phyloP scores from a whole-genome alignment of 257 asterid species.

The Linderniella brevidens region DNA sequence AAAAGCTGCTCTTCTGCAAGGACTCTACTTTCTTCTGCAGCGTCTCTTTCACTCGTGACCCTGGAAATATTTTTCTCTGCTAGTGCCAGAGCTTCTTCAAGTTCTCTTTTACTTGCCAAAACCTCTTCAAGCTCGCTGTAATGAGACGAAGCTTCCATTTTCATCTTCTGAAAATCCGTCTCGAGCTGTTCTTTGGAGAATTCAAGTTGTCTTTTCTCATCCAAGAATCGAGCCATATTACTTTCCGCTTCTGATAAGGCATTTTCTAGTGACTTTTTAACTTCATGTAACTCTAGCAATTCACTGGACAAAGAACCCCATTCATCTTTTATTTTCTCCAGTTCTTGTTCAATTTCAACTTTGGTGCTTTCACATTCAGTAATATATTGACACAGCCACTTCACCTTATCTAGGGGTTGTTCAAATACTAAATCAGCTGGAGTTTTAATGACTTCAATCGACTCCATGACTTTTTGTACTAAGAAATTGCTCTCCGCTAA shows the following conservation, averaged over 20 bases:
- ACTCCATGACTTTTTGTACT: conserved; percentile 49
- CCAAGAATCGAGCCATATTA: conserved; percentile 32
- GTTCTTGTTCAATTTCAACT: conserved; percentile 40
- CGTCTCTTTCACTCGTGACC: conserved; percentile 40
- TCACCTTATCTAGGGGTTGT: conserved; percentile 59
- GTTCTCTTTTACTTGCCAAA: conserved; percentile 23
- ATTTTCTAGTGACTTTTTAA: conserved; percentile 36
- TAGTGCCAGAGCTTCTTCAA: conserved; percentile 40
- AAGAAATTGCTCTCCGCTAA: conserved; percentile 55
- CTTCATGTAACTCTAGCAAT: conserved; percentile 30
- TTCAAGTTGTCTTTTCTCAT: conserved; percentile 58
- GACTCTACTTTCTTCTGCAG: conserved; percentile 26
- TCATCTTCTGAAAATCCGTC: conserved; percentile 48
- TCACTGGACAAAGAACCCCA: conserved; percentile 25
- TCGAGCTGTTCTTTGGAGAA: conserved; percentile 33
- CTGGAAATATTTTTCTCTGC: conserved; percentile 39
- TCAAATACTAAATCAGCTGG: conserved; percentile 35
- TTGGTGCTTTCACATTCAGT: conserved; percentile 33
- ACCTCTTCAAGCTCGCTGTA: conserved; percentile 43
- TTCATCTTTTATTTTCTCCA: conserved; percentile 42
- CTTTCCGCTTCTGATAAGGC: conserved; percentile 41
- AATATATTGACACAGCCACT: conserved; percentile 43
- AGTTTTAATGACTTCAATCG: conserved; percentile 41
- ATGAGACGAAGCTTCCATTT: conserved; percentile 32
- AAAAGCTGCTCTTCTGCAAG: conserved; percentile 38